phyloP scores from a whole-genome alignment of 169 alveolate species.

The Besnoitia besnoiti region DNA sequence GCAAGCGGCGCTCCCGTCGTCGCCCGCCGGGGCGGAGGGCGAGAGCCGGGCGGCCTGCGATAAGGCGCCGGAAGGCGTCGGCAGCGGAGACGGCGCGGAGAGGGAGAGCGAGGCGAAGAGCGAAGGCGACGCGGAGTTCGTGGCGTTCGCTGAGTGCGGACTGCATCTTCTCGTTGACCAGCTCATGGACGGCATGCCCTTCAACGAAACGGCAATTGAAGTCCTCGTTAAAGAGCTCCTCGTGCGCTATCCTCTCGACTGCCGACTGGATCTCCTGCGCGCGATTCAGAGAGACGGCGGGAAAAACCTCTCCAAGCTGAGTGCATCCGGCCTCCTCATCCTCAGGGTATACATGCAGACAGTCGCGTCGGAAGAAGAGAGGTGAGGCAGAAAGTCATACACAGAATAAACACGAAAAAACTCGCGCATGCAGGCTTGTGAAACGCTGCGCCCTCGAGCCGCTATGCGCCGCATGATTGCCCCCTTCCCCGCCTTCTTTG shows the following conservation, averaged over 20 bases:
- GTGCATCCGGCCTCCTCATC: constrained; percentile 40
- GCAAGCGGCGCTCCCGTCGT: neutral
- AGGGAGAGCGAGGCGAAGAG: neutral
- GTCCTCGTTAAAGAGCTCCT: constrained; percentile 41
- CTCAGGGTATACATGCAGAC: constrained; percentile 50
- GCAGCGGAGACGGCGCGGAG: neutral
- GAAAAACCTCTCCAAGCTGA: constrained; percentile 16
- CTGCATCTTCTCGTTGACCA: constrained; percentile 32
- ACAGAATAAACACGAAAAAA: no score
- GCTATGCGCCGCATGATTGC: no score
- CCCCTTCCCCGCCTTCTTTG: no score
- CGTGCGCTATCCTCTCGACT: constrained; percentile 17
- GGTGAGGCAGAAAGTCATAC: no score
- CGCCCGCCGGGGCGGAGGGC: neutral
- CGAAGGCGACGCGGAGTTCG: constrained; percentile 27
- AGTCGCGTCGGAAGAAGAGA: constrained; percentile 39
- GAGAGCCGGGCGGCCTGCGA: neutral
- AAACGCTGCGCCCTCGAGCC: no score
- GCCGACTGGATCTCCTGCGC: constrained; percentile 23
- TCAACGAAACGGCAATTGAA: constrained; percentile 44
- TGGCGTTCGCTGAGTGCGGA: neutral
- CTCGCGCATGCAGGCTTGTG: no score
- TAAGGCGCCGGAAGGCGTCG: neutral
- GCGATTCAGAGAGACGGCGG: constrained; percentile 29
- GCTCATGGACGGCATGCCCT: constrained; percentile 24